Conservation (phyloP, 495 filamentous ascomycete species). For the Xylaria grammica region DNA sequence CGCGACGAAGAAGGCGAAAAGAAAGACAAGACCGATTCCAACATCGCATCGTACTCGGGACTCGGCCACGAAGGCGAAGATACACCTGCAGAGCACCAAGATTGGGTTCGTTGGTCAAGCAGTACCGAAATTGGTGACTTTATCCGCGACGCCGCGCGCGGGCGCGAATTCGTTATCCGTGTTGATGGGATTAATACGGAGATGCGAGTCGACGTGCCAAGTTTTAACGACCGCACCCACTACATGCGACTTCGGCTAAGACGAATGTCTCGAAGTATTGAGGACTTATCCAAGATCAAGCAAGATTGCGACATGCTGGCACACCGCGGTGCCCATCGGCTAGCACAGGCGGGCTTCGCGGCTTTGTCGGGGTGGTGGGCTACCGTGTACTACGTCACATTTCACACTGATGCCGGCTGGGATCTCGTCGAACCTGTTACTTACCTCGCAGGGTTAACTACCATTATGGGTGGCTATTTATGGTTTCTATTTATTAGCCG, state of each 20-base stretch:
- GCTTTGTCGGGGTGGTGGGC: slow-evolving; percentile 79
- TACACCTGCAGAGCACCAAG: slow-evolving; percentile 38
- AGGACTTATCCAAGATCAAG: slow-evolving; percentile 72
- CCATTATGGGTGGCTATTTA: slow-evolving; percentile 86
- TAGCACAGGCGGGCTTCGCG: slow-evolving; percentile 79
- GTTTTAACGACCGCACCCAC: slow-evolving; percentile 86
- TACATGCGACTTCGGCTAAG: slow-evolving; percentile 79
- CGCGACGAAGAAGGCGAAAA: slow-evolving; percentile 55
- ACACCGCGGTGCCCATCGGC: slow-evolving; percentile 73
- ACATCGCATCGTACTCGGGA: slow-evolving; percentile 65
- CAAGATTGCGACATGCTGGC: slow-evolving; percentile 80
- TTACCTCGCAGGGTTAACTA: slow-evolving; percentile 81
- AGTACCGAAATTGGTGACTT: slow-evolving; percentile 94
- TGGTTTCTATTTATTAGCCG: slow-evolving; percentile 95
- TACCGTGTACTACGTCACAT: slow-evolving; percentile 76
- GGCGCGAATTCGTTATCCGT: slow-evolving; percentile 81
- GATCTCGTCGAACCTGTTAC: slow-evolving; percentile 92
- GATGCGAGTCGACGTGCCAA: slow-evolving; percentile 80
- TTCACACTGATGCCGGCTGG: slow-evolving; percentile 82
- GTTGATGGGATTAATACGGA: slow-evolving; percentile 74
- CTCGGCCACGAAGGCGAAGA: slow-evolving; percentile 56
- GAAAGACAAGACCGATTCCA: slow-evolving; percentile 33
- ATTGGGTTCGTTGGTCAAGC: slow-evolving; percentile 89
- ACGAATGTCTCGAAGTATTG: slow-evolving; percentile 70
- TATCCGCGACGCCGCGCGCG: slow-evolving; percentile 85